Base-by-base conservation (phyloP, 2,329 filamentous ascomycete species). In the Aspergillus brasiliensis region DNA sequence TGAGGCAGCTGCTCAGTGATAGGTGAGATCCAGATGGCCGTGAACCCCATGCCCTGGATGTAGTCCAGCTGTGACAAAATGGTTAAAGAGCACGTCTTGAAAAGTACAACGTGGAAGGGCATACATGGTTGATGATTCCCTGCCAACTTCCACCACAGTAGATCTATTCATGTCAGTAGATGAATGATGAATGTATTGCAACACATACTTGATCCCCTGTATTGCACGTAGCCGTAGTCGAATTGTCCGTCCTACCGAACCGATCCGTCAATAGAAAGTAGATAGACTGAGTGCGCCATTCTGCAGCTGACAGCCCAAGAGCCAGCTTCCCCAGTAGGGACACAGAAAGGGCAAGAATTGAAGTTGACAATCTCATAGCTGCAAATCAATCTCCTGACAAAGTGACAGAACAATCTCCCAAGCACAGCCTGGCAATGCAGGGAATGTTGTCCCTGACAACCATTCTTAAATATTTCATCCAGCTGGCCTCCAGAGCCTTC, bases 101-200 rank as follows among this genome's bases (percentile, higher is more conserved):
- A 19, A 5, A 1, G 8, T 0, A 5, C 15, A 8, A 2, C 11
- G 15, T 19, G 11, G 17, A 7, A 1, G n/a, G n/a, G 17, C 44
- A 28, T 51, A 67, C 65, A 62, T 79, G 75, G 38, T 75, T 75
- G 63, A 78, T 77, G 13, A 82, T 75, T 3, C 80, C 79, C 58
- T 77, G 73, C 75, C 79, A 82, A 10, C 79, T 80, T 21, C 80
- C 80, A 53, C 81, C 81, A 62, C 81, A 83, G 64, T 82, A 82
- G 21, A 47, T 27, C 61, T 70, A 48, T 10, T 17, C 7, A 52
- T 2, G n/a, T 44, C 31, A 53, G 25, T 8, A 31, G 11, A 34
- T 46, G 6, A 17, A 37, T 23, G 28, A 7, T 28, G 3, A 7
- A 15, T 31, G 23, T 4, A 11, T 10, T 4, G 17, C 11, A 28